Base-by-base conservation (phyloP, 116 monocot species). In the Cymodocea nodosa region DNA sequence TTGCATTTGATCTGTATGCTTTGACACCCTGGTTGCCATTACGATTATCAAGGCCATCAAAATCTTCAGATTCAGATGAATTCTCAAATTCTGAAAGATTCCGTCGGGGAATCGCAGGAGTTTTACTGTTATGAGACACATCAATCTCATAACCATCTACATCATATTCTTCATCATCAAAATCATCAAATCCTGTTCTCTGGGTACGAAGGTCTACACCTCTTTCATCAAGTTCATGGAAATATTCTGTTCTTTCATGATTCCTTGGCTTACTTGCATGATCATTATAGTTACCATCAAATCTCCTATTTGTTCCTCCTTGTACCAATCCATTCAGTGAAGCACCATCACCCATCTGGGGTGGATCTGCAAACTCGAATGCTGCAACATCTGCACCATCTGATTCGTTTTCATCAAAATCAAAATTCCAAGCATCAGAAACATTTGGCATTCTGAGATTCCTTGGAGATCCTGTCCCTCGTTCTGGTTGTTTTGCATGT, bases 321-420 rank as follows among this genome's bases (percentile, higher is more conserved):
- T 35, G 75, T 23, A 74, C 57, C 35, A 1, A 22, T 12, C 59
- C 65, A 56, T 79, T 70, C 2, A 54, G 50, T 64, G 69, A 57
- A 39, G 59, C 68, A 58, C 60, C 66, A 1, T 68, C 58, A 70
- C 52, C 63, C 23, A 23, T 24, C 74, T 73, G 80, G 44, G 77
- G 56, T 59, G 83, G 75, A 72, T 98, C 92, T 56, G 92, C 98
- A 84, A 86, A 98, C 73, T 98, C 98, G 76, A 92, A 92, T 23
- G 98, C 84, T 50, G 98, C 98, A 64, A 98, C 98, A 79, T 98
- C 98, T 52, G 98, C 98, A 66, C 98, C 98, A 74, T 98, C 98
- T 23, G 75, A 75, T 30, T 69, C 97, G 69, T 97, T 81, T 51
- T 97, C 97, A 69, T 97, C 97, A 80, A 97, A 97, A 81, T 91